A percentile compares a stretch with the other conserved stretches of the same genome.
phyloP scores from a whole-genome alignment of 768 basidiomycete species.

The Lentinula raphanica region DNA sequence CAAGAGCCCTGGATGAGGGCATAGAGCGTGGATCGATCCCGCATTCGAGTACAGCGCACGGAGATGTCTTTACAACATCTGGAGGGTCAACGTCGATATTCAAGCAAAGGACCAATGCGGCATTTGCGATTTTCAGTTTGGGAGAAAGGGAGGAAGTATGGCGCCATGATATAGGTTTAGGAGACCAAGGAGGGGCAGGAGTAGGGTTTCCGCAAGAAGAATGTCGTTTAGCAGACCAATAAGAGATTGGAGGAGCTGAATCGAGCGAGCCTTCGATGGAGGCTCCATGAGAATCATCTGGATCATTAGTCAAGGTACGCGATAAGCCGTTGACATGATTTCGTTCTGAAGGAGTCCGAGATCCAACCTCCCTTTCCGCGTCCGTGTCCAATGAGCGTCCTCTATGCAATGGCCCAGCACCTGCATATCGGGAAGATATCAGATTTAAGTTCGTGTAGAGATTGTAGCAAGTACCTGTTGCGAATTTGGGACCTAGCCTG shows the following conservation, averaged over 20 bases:
- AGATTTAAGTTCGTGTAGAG: slow-evolving; percentile 8
- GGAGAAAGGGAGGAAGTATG: slow-evolving; percentile 55
- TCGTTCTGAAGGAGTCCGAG: slow-evolving; percentile 33
- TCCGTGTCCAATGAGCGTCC: slow-evolving; percentile 43
- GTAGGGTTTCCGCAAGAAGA: slow-evolving; percentile 85
- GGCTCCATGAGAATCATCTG: slow-evolving; percentile 20
- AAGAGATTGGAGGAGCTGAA: slow-evolving; percentile 62
- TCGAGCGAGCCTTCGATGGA: slow-evolving; percentile 37
- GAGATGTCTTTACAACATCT: slow-evolving; percentile 94
- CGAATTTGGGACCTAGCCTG: slow-evolving; percentile 9
- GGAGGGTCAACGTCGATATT: slow-evolving; percentile 98
- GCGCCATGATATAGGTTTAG: slow-evolving; percentile 74
- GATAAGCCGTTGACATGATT: slow-evolving; percentile 20
- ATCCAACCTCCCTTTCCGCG: slow-evolving; percentile 47
- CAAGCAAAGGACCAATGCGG: slow-evolving; percentile 84
- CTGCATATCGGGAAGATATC: slow-evolving; percentile 18
- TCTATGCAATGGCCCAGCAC: slow-evolving; percentile 28
- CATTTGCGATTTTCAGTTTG: slow-evolving; percentile 88
- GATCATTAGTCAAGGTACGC: slow-evolving; percentile 32
- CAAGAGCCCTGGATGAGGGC: slow-evolving; percentile 88
- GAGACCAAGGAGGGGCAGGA: slow-evolving; percentile 59
- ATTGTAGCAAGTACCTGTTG: slow-evolving; percentile 6
- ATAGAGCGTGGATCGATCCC: slow-evolving; percentile 96
- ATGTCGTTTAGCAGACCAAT: slow-evolving; percentile 88
- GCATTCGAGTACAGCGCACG: slow-evolving; percentile 90